phyloP scores from a whole-genome alignment of 2,329 filamentous ascomycete species.

The Fusarium nurragi region DNA sequence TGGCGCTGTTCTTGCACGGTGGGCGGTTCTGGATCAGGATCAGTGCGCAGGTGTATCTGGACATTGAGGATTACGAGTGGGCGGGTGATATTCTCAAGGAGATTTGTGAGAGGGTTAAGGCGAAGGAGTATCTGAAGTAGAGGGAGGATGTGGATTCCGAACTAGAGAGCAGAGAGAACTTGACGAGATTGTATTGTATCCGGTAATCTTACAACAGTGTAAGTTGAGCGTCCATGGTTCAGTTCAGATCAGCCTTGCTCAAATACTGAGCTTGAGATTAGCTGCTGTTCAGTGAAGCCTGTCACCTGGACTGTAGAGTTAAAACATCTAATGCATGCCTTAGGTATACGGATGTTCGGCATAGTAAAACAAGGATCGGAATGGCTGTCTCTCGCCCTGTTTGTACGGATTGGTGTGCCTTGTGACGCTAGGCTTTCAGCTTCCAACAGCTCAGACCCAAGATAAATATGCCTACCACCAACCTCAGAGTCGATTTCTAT shows the following conservation, averaged over 20 bases:
- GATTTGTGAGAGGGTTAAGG: slow-evolving; percentile 54
- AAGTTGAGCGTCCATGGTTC: background rate
- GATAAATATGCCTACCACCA: slow-evolving; percentile 6
- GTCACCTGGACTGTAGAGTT: background rate
- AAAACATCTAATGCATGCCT: background rate
- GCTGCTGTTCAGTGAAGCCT: too few relatives aligned
- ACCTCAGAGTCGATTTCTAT: background rate
- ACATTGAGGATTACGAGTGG: slow-evolving; percentile 79
- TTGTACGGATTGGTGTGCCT: slow-evolving; percentile 4
- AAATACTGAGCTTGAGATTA: background rate
- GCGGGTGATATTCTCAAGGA: slow-evolving; percentile 66
- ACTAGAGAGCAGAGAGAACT: background rate
- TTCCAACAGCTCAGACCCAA: background rate
- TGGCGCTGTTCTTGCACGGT: slow-evolving; percentile 70
- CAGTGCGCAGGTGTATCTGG: slow-evolving; percentile 87
- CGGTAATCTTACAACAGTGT: fast-evolving
- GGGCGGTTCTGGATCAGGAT: slow-evolving; percentile 75
- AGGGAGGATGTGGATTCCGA: background rate
- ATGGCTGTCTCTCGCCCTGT: background rate
- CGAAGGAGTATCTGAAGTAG: slow-evolving; percentile 47
- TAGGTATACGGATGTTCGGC: background rate
- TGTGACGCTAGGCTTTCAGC: slow-evolving; percentile 6
- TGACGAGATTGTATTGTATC: background rate
- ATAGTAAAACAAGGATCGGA: background rate
- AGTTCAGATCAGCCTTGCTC: background rate